phyloP scores from a whole-genome alignment of 1,139 yeast species.

The Yamadazyma siamensis region DNA sequence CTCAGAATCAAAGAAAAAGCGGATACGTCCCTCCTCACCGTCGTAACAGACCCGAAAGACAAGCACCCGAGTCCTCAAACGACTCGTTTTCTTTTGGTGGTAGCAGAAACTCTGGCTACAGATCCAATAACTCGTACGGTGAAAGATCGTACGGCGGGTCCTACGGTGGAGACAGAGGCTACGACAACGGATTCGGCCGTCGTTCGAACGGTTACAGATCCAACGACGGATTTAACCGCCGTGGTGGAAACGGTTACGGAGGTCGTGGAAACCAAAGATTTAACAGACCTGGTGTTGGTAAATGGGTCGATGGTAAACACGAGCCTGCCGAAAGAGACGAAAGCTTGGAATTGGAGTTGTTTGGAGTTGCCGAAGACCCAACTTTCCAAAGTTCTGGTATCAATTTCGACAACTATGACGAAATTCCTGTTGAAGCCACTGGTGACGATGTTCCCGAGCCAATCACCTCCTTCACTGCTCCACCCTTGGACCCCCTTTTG shows the following conservation, averaged over 20 bases:
- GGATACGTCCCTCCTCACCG: conserved; percentile 73
- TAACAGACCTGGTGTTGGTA: conserved; percentile 53
- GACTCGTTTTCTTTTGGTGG: conserved; percentile 10
- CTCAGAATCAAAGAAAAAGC: conserved; percentile 13
- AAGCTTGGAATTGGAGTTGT: conserved; percentile 72
- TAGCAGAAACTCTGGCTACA: conserved; percentile 5
- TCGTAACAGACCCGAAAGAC: conserved; percentile 39
- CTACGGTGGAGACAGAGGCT: neutral
- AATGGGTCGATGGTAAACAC: conserved; percentile 86
- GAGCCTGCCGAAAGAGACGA: conserved; percentile 75
- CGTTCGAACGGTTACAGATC: conserved; percentile 13
- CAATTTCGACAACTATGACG: conserved; percentile 97
- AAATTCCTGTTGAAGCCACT: conserved; percentile 96
- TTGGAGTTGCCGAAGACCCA: conserved; percentile 84
- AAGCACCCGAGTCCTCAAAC: neutral
- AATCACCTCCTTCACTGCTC: conserved; percentile 79
- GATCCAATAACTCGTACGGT: conserved; percentile 8
- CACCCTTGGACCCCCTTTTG: conserved; percentile 86
- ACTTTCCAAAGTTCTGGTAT: conserved; percentile 91
- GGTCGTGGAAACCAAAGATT: conserved; percentile 22
- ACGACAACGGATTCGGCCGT: conserved; percentile 5
- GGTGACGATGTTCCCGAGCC: conserved; percentile 97
- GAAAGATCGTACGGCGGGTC: conserved; percentile 9
- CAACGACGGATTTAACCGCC: conserved; percentile 12
- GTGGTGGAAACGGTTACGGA: conserved; percentile 15